A percentile compares a stretch with the other conserved stretches of the same genome.
phyloP scores from a whole-genome alignment of 208 protist genomes.

The Leishmania major region DNA sequence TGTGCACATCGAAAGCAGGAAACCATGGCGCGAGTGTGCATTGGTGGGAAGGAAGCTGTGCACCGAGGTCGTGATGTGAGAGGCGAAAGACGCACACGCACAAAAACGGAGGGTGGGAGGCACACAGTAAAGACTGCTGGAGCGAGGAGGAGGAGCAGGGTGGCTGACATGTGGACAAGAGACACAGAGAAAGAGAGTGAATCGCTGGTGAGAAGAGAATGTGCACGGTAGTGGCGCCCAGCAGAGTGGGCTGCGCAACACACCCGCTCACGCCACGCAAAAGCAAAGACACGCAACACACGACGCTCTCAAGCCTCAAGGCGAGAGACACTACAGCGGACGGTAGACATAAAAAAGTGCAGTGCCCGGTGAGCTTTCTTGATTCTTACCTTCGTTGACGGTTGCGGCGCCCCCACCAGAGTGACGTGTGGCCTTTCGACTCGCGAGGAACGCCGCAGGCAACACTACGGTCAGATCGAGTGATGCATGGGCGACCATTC shows the following conservation, averaged over 20 bases:
- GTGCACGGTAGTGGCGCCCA: neutral
- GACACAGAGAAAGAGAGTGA: neutral
- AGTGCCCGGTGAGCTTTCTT: neutral
- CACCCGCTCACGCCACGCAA: no score
- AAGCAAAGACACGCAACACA: neutral
- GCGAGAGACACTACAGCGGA: constrained; percentile 1
- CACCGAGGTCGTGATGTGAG: no score
- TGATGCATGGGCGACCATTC: neutral
- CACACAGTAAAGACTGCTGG: neutral
- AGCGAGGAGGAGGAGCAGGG: neutral
- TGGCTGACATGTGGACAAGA: neutral
- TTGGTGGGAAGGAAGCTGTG: no score
- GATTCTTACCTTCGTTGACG: neutral
- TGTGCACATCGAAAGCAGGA: neutral
- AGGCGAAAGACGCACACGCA: no score
- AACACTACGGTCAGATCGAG: neutral
- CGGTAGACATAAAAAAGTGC: neutral
- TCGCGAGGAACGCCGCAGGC: neutral
- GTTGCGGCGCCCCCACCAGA: neutral
- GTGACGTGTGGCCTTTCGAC: neutral
- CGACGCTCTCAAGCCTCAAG: neutral
- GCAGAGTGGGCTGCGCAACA: neutral
- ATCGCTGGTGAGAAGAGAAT: neutral
- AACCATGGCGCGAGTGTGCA: neutral
- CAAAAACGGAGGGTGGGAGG: no score